Evolutionary conservation across 2,329 filamentous ascomycete species (phyloP), one percentile per base, ranked within the genome.

Genomic region (Mollisia scopiformis): DNA sequence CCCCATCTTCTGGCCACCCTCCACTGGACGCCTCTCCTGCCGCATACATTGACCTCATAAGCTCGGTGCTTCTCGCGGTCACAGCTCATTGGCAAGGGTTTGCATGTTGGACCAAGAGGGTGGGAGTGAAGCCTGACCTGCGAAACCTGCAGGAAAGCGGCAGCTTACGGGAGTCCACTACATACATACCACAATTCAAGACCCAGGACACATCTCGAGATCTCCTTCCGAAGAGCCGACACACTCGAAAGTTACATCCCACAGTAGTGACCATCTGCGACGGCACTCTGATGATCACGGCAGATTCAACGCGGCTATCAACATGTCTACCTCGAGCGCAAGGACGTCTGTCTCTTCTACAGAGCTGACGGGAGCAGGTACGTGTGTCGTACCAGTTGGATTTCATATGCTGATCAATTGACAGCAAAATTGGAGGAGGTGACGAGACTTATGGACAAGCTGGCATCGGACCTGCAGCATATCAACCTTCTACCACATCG

Each of bases 381-480:
- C 19, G 56, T 28, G 51, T 41, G 33, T 43, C n/a, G 47, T 23
- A 31, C 8, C 28, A 3, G 14, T 47, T 11, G 28, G 10, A 14
- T 23, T 2, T n/a, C n/a, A n/a, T n/a, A 28, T 21, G 28, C 64
- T 69, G 51, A 68, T 58, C 41, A 35, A 10, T 55, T 58, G 39
- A 23, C 70, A 92, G 84, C 80, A 62, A 93, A 93, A 77, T 80
- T 89, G 59, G 79, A 85, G 61, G 84, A 90, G 57, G 89, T 94
- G 41, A 86, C 82, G 16, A 79, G 80, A 56, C 77, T 95, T 16
- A 77, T 95, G 66, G 76, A 82, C 41, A 82, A 82, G 46, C 80
- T 96, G 41, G 78, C 80, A 6, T 73, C 82, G 54, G 90, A 94
- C 72, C 76, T 92, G 1, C 75, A 83, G 54, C 79, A 83, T n/a